Base-by-base conservation (phyloP, 768 basidiomycete genomes). In the Trametes villosa region DNA sequence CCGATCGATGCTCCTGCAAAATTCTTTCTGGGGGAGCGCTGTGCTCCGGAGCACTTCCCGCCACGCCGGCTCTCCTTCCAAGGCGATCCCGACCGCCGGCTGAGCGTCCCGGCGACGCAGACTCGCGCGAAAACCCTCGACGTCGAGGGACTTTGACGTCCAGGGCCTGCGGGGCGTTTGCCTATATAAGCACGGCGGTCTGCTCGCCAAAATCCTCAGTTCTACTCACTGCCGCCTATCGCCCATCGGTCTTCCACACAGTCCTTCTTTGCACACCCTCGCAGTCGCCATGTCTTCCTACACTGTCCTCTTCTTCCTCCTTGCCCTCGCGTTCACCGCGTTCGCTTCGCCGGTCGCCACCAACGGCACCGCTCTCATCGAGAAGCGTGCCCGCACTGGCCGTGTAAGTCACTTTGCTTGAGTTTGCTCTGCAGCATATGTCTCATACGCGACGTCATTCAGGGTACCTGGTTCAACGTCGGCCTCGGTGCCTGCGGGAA, bases 381-480 rank as follows among this genome's bases (percentile, higher is more conserved):
- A 80, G 57, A 84, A 81, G 70, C 81, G 89, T 33, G 79, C 82
- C 0, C 85, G 79, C 65, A 68, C 65, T 9, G 90, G 90, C 44
- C 75, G 77, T 60, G 90, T 89, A 70, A 62, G 84, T 76, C 18
- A 31, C 64, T 60, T 44, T 2, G 1, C 0, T 26, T 4, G 8
- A 11, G 9, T 3, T 1, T 45, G 4, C 27, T 17, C 13, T 15
- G 6, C 2, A 1, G 8, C 2, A 1, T 7, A 7, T 9, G 22
- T 6, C 57, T 56, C 17, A 61, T 51, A 49, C 11, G 15, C 17
- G 9, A 56, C 42, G 17, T 20, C 40, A 53, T 53, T 36, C 45
- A 90, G 88, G 88, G 83, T 34, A 91, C 89, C 30, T 91, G 81
- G 82, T 91, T 82, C 71, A 62, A 85, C 59, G 80, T 79, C 46